Base-by-base conservation (phyloP, 2,329 filamentous ascomycete genomes). In the Stachybotrys chartarum region DNA sequence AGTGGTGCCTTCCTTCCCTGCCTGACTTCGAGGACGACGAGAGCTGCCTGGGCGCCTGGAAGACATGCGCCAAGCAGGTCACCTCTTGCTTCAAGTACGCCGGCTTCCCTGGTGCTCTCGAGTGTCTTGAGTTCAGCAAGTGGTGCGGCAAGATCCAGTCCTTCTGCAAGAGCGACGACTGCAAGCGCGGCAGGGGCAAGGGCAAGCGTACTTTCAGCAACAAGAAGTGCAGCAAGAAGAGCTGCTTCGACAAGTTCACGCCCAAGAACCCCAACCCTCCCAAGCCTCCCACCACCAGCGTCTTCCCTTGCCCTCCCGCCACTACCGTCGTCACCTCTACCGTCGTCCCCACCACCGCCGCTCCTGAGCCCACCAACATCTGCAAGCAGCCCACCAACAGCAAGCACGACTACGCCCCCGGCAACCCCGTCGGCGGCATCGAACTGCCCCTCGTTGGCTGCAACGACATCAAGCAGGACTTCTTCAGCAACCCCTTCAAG, bases 391-490 rank as follows among this genome's bases (percentile, higher is more conserved):
- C 80, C n/a, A 67, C 70, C 53, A 78, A 72, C 70, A 79, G 81
- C 61, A 78, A 79, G 65, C 81, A 79, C 61, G 84, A 83, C 53
- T 93, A 91, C 64, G 84, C 82, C 1, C 84, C 86, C 1, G 82
- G 86, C 42, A 84, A 74, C 52, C 74, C 78, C 3, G 77, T 82
- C 16, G 80, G 78, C 51, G 74, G 71, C 57, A 81, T 83, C 54
- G 68, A 71, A 24, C 68, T 83, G 53, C 80, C 80, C 50, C 67
- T 79, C 55, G 73, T 83, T 35, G 77, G 75, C 30, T 83, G 80
- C 72, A 83, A 82, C 67, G 79, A 83, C 60, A 60, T 77, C 46
- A 64, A 70, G 56, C 55, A 58, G 7, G 76, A 81, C 58, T 77
- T 71, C 60, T 58, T 60, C 31, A 60, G 60, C 54, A 74, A 75